Percentiles rank a stretch among this genome's conserved stretches.
Evolutionary conservation across 805 yeast genomes (phyloP).

Genomic region (Grigorovia humatica): DNA sequence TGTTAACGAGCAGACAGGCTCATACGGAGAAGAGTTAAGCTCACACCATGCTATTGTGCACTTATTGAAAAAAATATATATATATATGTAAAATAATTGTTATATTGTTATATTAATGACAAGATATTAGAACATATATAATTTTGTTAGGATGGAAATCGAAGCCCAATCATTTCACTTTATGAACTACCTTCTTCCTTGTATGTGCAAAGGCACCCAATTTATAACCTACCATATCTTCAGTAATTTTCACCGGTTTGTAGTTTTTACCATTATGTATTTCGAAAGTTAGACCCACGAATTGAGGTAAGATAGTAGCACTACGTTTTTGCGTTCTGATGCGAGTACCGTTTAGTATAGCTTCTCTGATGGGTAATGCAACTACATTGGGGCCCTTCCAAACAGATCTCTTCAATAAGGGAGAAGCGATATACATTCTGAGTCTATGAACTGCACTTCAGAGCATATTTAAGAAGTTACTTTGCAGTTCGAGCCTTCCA

Average conservation of each 20-base stretch:
- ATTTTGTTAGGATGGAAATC: neutral
- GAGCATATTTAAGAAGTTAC: too few relatives aligned
- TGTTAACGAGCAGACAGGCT: too few relatives aligned
- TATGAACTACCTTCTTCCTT: constrained; percentile 45
- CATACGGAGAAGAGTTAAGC: too few relatives aligned
- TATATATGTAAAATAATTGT: too few relatives aligned
- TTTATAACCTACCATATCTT: constrained; percentile 95
- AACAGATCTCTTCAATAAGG: constrained; percentile 39
- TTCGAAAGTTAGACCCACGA: constrained; percentile 89
- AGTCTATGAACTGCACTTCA: neutral
- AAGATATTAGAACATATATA: neutral
- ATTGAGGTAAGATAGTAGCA: constrained; percentile 90
- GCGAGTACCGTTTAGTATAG: constrained; percentile 69
- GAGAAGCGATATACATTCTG: neutral
- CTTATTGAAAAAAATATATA: too few relatives aligned
- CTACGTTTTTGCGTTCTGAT: constrained; percentile 93
- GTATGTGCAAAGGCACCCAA: constrained; percentile 95
- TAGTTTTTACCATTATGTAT: constrained; percentile 95
- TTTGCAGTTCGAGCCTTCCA: too few relatives aligned
- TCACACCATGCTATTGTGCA: too few relatives aligned
- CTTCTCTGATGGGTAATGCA: constrained; percentile 86
- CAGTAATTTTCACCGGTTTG: constrained; percentile 75
- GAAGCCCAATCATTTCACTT: neutral
- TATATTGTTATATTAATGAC: too few relatives aligned
- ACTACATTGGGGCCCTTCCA: constrained; percentile 87